These are phyloP conservation scores for Erythrophleum fordii DNA, from an alignment of 306 rosid genomes.

Conservation along the genomic window DNA sequence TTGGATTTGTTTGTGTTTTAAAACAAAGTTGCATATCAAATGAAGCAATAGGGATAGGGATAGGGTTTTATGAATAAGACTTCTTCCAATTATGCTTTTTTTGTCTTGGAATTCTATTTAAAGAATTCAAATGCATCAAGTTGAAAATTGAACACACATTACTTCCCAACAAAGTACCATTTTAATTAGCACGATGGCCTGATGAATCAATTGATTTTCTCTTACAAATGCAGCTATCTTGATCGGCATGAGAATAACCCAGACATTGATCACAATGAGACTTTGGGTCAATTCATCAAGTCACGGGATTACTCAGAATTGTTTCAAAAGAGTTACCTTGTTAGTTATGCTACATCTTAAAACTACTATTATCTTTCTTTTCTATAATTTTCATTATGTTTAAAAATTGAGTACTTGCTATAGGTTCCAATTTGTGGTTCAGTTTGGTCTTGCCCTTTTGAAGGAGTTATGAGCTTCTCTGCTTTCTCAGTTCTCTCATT, in stretches of 20 bases:
- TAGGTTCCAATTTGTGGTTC: conserved; percentile 90
- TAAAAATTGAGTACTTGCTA: conserved; percentile 20
- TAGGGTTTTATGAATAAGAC: no score
- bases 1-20: no score
- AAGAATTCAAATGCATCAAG: no score
- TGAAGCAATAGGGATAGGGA: no score
- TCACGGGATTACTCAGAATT: conserved; percentile 80
- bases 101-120: no score
- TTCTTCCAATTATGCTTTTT: no score
- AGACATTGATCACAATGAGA: conserved; percentile 71
- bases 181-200: no score
- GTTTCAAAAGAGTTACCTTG: conserved; percentile 84
- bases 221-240: conserved; percentile 64
- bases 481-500: conserved; percentile 85
- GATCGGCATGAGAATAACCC: conserved; percentile 73
- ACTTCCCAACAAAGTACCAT: no score
- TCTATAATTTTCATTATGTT: not conserved
- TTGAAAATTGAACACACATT: no score
- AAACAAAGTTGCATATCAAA: no score
- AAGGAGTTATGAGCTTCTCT: conserved; percentile 81
- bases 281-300: conserved; percentile 69
- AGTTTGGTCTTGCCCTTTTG: conserved; percentile 84
- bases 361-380: not conserved
- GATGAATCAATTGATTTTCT: not conserved
- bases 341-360: conserved; percentile 42